Percentiles rank a stretch among this genome's conserved stretches.
Conservation (phyloP, 2,329 filamentous ascomycete species). For the Ophiostoma piceae region DNA sequence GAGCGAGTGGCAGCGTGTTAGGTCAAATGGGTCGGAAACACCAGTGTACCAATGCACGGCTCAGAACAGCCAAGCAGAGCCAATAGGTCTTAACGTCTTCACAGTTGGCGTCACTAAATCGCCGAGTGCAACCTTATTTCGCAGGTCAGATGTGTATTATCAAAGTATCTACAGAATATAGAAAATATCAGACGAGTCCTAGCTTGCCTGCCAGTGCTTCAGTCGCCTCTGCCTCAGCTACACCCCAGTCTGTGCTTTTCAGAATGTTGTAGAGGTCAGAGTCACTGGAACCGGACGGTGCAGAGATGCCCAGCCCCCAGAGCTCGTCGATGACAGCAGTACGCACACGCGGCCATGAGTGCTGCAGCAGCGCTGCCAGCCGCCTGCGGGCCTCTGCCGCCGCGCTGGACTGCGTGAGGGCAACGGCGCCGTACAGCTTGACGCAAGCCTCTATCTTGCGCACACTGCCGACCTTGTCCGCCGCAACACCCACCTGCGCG, state of each 20-base stretch:
- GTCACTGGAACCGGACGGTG: neutral
- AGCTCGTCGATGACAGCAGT: slow-evolving; percentile 56
- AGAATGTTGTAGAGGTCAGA: slow-evolving; percentile 32
- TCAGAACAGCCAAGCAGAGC: neutral
- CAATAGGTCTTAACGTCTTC: neutral
- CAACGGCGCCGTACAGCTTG: slow-evolving; percentile 70
- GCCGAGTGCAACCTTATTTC: neutral
- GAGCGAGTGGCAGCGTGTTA: neutral
- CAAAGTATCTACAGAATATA: neutral
- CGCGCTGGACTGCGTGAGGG: slow-evolving; percentile 31
- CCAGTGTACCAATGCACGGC: neutral
- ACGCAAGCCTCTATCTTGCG: slow-evolving; percentile 75
- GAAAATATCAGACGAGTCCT: neutral
- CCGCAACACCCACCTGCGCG: slow-evolving; percentile 66
- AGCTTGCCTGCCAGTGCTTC: slow-evolving; percentile 32
- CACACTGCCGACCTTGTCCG: slow-evolving; percentile 78
- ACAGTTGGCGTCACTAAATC: neutral
- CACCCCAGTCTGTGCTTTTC: slow-evolving; percentile 54
- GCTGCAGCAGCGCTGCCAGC: slow-evolving; percentile 65
- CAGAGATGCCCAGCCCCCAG: slow-evolving; percentile 38
- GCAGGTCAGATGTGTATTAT: neutral
- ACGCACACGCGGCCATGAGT: slow-evolving; percentile 75
- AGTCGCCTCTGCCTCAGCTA: slow-evolving; percentile 45
- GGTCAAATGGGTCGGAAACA: neutral
- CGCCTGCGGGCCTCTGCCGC: slow-evolving; percentile 53